Base-by-base conservation (phyloP, 164 flowering plant species). In the Paratinospora sagittata region DNA sequence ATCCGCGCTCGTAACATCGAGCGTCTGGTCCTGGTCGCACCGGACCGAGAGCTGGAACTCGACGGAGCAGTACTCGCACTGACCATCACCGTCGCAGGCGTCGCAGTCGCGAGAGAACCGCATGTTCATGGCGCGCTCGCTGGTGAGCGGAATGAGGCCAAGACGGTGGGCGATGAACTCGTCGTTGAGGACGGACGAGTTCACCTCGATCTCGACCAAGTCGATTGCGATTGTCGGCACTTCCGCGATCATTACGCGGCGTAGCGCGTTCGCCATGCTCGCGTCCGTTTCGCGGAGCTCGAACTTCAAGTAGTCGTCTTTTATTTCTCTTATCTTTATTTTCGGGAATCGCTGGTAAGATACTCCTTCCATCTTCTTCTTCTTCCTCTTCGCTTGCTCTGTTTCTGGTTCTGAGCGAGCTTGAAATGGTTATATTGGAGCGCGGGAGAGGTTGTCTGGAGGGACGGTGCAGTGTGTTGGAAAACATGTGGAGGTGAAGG, bases 151-250 rank as follows among this genome's bases (percentile, higher is more conserved):
- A 57, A 96, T 86, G 75, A 96, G 91, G n/a, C 99, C 99, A 63
- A 96, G 89, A 3, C 98, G 89, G 72, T 96, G 98, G 30, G 98
- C 94, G 36, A 95, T 67, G 85, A 96, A 93, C 88, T 96, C 99
- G 84, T 93, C 99, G 86, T 87, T 88, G 57, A 96, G 92, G 34
- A 96, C 99, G 16, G 98, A 82, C 21, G 99, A 93, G 82, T 96
- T 96, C 7, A 85, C 88, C 81, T 96, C 99, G 81, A 96, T 93
- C 71, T 96, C 99, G 41, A 96, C 99, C 3, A 93, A 85, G 81
- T 96, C 98, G 61, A 96, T 90, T 55, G 98, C 98, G 41, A 96
- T 76, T 3, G 98, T 96, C 9, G 99, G 99, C 0, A 96, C 99
- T 74, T 96, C 99, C 24, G 97, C 85, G 14, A 95, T 82, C 95